Base-by-base conservation (phyloP, 2,329 filamentous ascomycete genomes). In the Didymella keratinophila region DNA sequence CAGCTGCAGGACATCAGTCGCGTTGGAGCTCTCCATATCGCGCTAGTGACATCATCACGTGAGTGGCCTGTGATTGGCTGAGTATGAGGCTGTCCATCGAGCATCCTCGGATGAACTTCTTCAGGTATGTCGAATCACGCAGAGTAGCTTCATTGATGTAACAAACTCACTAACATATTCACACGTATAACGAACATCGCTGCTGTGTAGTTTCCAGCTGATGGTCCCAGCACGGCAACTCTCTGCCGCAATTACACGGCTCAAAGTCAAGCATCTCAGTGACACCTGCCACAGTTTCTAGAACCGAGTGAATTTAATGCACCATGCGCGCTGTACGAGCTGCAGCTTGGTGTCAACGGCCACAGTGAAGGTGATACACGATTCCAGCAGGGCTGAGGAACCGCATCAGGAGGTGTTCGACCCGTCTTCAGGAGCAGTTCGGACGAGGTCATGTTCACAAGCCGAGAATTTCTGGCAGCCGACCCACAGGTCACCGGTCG, bases 11-110 rank as follows among this genome's bases (percentile, higher is more conserved):
- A 41, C 46, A 14, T 21, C 30, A 20, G 44, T 58, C 43, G 53
- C 57, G 45, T 49, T 61, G 60, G 32, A 59, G 60, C 55, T 57
- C 50, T 53, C 52, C 61, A 36, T n/a, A 8, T 45, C 50, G 41
- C 30, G 46, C 23, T 55, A 44, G 30, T 25, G 25, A 8, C 11
- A 1, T 0, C 5, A n/a, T 50, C 53, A 56, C 53, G 53, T 56
- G 53, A n/a, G 2, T 27, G 25, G 14, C 18, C 23, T 46, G 23
- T 46, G 41, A 56, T 56, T 56, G 47, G 46, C 32, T 18, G 34
- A 27, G 8, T 21, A 18, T 21, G 20, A 20, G 43, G 45, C 21
- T 43, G 18, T 41, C 12, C 11, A 6, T 39, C 36, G 18, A 12
- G 30, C 30, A 14, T 18, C 14, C 7, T 27, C 1, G 23, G 37